These are phyloP conservation scores for Phtheirospermum japonicum DNA, from an alignment of 257 asterid species.

Conservation along the genomic window DNA sequence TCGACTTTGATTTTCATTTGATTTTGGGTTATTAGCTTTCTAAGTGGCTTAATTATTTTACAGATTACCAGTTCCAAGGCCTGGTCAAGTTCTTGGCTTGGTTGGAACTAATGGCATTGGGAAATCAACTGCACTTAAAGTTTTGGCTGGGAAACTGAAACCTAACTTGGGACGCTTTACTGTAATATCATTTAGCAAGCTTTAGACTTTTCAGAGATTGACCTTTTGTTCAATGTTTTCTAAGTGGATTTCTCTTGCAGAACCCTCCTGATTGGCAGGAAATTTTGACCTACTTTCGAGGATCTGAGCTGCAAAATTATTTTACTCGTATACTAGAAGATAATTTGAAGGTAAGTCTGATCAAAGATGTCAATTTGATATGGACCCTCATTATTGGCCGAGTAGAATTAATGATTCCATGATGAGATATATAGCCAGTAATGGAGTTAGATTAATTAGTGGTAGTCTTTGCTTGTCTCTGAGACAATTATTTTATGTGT, in stretches of 20 bases:
- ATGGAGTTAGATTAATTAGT: background rate
- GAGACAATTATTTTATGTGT: background rate
- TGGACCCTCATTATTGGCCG: background rate
- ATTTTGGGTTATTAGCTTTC: conserved; percentile 14
- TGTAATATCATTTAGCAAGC: conserved; percentile 33
- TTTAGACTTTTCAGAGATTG: conserved; percentile 8
- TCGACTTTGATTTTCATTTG: conserved; percentile 14
- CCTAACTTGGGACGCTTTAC: conserved; percentile 95
- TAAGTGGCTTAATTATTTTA: conserved; percentile 7
- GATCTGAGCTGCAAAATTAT: conserved; percentile 95
- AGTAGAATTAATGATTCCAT: background rate
- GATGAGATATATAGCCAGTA: background rate
- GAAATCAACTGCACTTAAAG: conserved; percentile 88
- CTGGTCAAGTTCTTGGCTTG: conserved; percentile 99
- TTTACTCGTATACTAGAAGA: conserved; percentile 98
- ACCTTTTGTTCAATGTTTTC: conserved; percentile 29
- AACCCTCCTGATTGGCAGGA: conserved; percentile 99
- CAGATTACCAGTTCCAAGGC: conserved; percentile 97
- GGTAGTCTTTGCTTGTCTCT: background rate
- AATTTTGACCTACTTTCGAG: conserved; percentile 92
- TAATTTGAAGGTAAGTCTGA: conserved; percentile 69
- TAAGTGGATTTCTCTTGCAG: conserved; percentile 42
- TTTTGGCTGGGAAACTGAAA: conserved; percentile 93
- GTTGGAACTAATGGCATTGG: conserved; percentile 99
- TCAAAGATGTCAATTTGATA: background rate